Base-by-base conservation (phyloP, 2,329 filamentous ascomycete genomes). In the Blastomyces silverae region DNA sequence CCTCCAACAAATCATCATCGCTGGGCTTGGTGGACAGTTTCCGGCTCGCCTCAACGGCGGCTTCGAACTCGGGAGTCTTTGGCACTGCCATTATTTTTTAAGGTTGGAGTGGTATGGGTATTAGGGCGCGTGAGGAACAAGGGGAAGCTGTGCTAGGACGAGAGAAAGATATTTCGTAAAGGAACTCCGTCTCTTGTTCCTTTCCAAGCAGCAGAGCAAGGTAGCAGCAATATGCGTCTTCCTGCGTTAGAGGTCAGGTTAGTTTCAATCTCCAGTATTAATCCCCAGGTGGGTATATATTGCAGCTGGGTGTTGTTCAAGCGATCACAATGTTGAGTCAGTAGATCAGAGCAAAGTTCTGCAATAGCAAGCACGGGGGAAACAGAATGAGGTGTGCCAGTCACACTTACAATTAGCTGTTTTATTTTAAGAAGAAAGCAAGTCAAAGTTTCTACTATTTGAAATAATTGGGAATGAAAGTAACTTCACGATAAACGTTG, bases 1-100 rank as follows among this genome's bases (percentile, higher is more conserved):
- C 75, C 66, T 73, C 67, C 46, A 77, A 67, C 52, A 77, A 66
- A 62, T 77, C 75, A 60, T 75, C 72, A 64, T 76, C 70, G 37
- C 65, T 69, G 10, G 75, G 75, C 70, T 76, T 76, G 7, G 69
- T 67, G 64, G 73, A 72, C 62, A 77, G 70, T 61, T 75, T 74
- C 59, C 71, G 69, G 69, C 73, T 74, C 31, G 72, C 72, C 34
- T 71, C 70, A 55, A 74, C 69, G 34, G 75, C 75, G 64, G 72
- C 70, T 59, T 72, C 65, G 69, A 77, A 77, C 31, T 70, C 70
- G 61, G 71, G 66, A 34, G 72, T 69, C 65, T 69, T 64, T 42
- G 62, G 42, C 50, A 65, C 67, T 5, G 57, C 64, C 64, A 66
- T 66, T 62, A 66, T 66, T 60, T 0, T 46, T n/a, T 28, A 50